phyloP scores from a whole-genome alignment of 2,329 filamentous ascomycete genomes.

The Hirsutella thompsonii region DNA sequence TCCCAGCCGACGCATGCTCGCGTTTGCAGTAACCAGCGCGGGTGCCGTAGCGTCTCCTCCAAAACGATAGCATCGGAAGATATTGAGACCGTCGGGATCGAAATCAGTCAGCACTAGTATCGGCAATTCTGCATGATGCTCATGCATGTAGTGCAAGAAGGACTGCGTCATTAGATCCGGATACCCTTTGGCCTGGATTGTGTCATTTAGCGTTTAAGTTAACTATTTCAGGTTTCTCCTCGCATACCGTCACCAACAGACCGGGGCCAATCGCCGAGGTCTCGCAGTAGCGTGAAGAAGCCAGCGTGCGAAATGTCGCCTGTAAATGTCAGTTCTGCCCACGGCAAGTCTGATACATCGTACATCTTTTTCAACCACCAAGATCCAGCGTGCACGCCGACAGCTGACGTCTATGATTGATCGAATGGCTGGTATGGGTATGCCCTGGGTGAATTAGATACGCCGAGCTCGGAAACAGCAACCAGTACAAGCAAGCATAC shows the following conservation, averaged over 20 bases:
- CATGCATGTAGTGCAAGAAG: constrained; percentile 45
- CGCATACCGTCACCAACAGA: constrained; percentile 51
- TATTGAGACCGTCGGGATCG: constrained; percentile 64
- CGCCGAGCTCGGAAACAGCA: background rate
- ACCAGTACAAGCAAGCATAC: constrained; percentile 11
- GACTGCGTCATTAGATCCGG: constrained; percentile 60
- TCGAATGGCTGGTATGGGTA: constrained; percentile 42
- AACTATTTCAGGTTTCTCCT: background rate
- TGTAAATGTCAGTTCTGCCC: constrained; percentile 19
- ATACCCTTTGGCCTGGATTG: constrained; percentile 76
- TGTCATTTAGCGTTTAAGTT: too few relatives aligned
- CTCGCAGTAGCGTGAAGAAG: constrained; percentile 41
- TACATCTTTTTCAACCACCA: constrained; percentile 73
- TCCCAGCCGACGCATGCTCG: constrained; percentile 52
- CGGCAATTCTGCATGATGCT: constrained; percentile 32
- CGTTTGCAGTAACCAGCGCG: constrained; percentile 37
- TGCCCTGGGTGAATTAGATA: constrained; percentile 32
- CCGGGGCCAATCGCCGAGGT: constrained; percentile 37
- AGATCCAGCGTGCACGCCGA: constrained; percentile 43
- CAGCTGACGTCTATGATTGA: constrained; percentile 38
- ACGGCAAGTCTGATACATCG: background rate
- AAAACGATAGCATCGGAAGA: constrained; percentile 60
- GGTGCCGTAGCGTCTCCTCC: constrained; percentile 52
- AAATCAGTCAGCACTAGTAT: constrained; percentile 58
- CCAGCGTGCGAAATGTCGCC: constrained; percentile 64